Evolutionary conservation across 352 stramenopile species (phyloP), one percentile per base, ranked within the genome.

Genomic region (Aphanomyces stellatus): DNA sequence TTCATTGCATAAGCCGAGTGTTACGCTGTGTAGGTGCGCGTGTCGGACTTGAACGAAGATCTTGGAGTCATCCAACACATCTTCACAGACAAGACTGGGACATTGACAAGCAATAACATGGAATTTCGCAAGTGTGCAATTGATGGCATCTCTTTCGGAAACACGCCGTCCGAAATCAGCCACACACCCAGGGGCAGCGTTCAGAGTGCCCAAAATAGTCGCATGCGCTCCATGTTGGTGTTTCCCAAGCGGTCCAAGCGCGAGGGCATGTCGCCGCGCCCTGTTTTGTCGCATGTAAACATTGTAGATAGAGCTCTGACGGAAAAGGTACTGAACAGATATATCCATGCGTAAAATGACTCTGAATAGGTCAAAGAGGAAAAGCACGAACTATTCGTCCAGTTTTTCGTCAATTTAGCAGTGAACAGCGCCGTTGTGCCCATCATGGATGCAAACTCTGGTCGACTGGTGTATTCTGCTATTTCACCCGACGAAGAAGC

Each of bases 51-150:
- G 31, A 96, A 94, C 48, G 91, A 95, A 61, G 88, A 98, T 53
- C 74, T 98, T 24, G 96, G 95, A 5, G 79, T 97, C 70, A 88
- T 99, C 17, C 80, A 98, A 59, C 96, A 99, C 69, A 89, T 99
- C 30, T 99, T 99, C 76, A 97, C 74, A 0, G 91, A 98, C 69
- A 98, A 97, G 67, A 98, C 91, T 2, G 91, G 91, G 17, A 98
- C 91, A 15, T 72, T 98, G 15, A 98, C 92, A 10, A 87, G 88
- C 60, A 98, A 98, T 69, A 80, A 85, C 4, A 98, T 98, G 92
- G 76, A 91, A 27, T 98, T 99, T 69, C 93, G 94, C 27, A 84
- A 84, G 15, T 98, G 89, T 61, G 93, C 91, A 59, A 80, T 98
- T 0, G 88, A 95, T 55, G 90, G 88, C 7, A 71, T 83, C 43